These are phyloP conservation scores for Penicillium aurantiogriseum DNA, from an alignment of 2,329 filamentous ascomycete species.

Conservation along the genomic window DNA sequence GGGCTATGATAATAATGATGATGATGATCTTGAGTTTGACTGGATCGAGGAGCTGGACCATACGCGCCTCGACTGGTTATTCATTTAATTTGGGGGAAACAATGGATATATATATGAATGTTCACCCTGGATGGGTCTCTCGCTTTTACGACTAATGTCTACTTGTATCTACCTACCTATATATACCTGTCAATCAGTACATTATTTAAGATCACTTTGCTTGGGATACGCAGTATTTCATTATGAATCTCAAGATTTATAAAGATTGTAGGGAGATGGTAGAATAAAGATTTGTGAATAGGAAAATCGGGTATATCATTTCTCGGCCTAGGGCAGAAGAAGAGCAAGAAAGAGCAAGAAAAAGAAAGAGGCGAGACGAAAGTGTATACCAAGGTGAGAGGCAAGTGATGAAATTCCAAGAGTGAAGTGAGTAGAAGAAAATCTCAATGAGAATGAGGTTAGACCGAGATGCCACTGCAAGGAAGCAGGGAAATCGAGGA, in stretches of 20 bases:
- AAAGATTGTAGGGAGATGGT: neutral
- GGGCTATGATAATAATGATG: slow-evolving; percentile 23
- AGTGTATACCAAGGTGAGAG: slow-evolving; percentile 6
- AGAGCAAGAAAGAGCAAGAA: slow-evolving; percentile 2
- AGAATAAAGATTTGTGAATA: neutral
- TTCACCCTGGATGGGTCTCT: neutral
- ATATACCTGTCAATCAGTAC: neutral
- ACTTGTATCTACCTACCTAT: neutral
- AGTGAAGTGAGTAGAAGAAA: neutral
- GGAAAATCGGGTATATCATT: slow-evolving; percentile 24
- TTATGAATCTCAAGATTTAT: neutral
- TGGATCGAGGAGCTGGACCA: slow-evolving; percentile 43
- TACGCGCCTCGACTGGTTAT: slow-evolving; percentile 42
- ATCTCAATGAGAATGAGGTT: slow-evolving; percentile 12
- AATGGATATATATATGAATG: neutral
- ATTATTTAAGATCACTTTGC: neutral
- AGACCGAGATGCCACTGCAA: neutral
- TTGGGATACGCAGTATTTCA: neutral
- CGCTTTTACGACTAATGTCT: neutral
- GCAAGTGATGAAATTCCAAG: slow-evolving; percentile 1
- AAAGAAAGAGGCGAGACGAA: neutral
- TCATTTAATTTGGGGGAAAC: slow-evolving; percentile 31
- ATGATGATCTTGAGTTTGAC: slow-evolving; percentile 37
- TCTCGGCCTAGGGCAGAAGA: slow-evolving; percentile 11
- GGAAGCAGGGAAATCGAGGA: neutral